Base-by-base conservation (phyloP, 148 eudicot species). In the Amaranthus hypochondriacus region DNA sequence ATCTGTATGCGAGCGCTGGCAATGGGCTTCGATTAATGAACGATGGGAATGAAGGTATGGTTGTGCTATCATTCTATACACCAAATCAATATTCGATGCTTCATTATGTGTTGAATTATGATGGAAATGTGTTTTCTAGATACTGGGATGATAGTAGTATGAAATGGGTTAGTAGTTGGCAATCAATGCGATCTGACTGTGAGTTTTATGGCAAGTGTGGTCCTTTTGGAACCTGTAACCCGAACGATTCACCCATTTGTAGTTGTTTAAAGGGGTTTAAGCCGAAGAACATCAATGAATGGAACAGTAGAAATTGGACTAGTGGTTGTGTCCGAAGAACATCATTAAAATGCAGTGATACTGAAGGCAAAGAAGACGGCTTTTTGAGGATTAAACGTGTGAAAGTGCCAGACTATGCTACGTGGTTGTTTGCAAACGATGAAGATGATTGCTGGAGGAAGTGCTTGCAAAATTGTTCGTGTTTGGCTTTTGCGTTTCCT, bases 381-480 rank as follows among this genome's bases (percentile, higher is more conserved):
- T 88, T 88, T 81, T 4, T 77, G 18, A 73, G 51, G 56, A 58
- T 78, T 53, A 51, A 79, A 13, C 70, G 48, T 10, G 68, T 85
- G 71, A 89, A 89, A 65, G 68, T 85, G 73, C 96, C 93, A 0
- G 88, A 86, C 39, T 51, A 72, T 12, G 46, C 67, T 15, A 28
- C 56, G 7, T 78, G 77, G 5, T 62, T 70, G 69, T 48, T 61
- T 48, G 87, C 56, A 43, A 9, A 83, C 74, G 75, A 51, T 42
- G 67, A 65, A 15, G 79, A 69, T 11, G 87, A 82, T 60, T 91
- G 93, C 21, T 55, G 56, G 46, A 70, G 14, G 6, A 68, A 53
- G 50, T 91, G 93, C 75, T 64, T 51, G 62, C 66, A 61, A 61
- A 79, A 83, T 43, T 91, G 97, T 57, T 72, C 78, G 4, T 89